Percentiles rank a stretch among this genome's conserved stretches.
Evolutionary conservation across 768 basidiomycete species (phyloP).

Genomic region (Agaricus bisporus): DNA sequence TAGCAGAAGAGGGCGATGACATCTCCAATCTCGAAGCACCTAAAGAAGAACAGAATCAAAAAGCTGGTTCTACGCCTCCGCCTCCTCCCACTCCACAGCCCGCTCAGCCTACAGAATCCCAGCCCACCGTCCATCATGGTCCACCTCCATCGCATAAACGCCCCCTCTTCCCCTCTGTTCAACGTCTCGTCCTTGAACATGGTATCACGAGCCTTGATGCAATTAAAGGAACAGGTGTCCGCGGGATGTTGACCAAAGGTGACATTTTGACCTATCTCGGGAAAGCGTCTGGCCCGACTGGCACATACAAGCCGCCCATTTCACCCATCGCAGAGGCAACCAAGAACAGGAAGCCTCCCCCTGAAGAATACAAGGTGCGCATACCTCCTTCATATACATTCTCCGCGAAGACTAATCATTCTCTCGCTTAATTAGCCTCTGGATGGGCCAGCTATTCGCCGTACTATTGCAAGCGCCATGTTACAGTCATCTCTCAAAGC

Average conservation of each 20-base stretch:
- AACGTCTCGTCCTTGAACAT: slow-evolving; percentile 70
- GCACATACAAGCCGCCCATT: slow-evolving; percentile 56
- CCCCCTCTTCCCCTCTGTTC: slow-evolving; percentile 87
- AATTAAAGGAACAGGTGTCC: slow-evolving; percentile 84
- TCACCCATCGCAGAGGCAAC: slow-evolving; percentile 27
- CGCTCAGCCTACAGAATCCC: slow-evolving; percentile 18
- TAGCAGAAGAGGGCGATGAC: slow-evolving; percentile 96
- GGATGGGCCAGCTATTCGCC: slow-evolving; percentile 60
- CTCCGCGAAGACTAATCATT: not conserved
- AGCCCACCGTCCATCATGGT: slow-evolving; percentile 25
- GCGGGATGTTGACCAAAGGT: slow-evolving; percentile 95
- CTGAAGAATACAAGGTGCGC: slow-evolving; percentile 29
- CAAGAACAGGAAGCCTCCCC: slow-evolving; percentile 29
- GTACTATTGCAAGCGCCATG: slow-evolving; percentile 58
- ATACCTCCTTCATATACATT: not conserved
- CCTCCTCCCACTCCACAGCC: slow-evolving; percentile 25
- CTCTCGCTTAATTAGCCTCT: slow-evolving; percentile 28
- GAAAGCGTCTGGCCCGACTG: slow-evolving; percentile 69
- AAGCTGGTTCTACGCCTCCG: slow-evolving; percentile 21
- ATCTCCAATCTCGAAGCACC: slow-evolving; percentile 77
- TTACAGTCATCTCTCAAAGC: slow-evolving; percentile 48
- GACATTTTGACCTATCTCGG: slow-evolving; percentile 87
- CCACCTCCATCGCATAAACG: slow-evolving; percentile 46
- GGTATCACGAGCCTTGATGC: slow-evolving; percentile 49
- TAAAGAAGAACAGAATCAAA: slow-evolving; percentile 29